Conservation (phyloP, 106 monocot genomes). For the Allium cepa region DNA sequence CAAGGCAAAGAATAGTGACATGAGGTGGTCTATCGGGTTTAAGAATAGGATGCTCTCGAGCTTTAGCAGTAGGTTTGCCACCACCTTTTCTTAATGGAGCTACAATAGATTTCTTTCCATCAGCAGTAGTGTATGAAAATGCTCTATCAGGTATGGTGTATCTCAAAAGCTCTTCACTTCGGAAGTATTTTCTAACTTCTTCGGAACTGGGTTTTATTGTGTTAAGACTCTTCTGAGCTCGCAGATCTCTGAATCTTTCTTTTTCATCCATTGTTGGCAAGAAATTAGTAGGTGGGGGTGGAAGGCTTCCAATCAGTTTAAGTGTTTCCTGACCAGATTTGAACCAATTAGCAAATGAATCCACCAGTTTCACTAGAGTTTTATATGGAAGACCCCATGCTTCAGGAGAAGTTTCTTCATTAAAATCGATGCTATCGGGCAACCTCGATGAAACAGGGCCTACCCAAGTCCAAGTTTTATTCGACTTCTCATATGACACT, state of each 20-base stretch:
- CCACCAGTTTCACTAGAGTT: conserved; percentile 94
- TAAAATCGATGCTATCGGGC: conserved; percentile 33
- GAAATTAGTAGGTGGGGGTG: conserved; percentile 55
- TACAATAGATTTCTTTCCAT: conserved; percentile 91
- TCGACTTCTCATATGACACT: conserved; percentile 68
- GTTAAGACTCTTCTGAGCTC: conserved; percentile 90
- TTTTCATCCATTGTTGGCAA: conserved; percentile 54
- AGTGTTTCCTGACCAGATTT: conserved; percentile 90
- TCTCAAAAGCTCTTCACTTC: conserved; percentile 62
- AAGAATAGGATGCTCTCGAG: conserved; percentile 94
- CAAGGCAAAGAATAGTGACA: conserved; percentile 92
- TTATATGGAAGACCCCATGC: conserved; percentile 95
- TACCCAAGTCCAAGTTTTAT: conserved; percentile 83
- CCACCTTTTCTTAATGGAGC: conserved; percentile 89
- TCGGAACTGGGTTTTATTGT: conserved; percentile 80
- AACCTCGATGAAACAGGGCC: conserved; percentile 43
- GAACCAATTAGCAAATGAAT: conserved; percentile 97
- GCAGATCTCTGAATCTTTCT: conserved; percentile 87
- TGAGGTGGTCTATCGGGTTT: conserved; percentile 86
- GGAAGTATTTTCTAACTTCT: conserved; percentile 85
- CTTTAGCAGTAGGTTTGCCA: conserved; percentile 96
- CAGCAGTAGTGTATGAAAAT: conserved; percentile 78
- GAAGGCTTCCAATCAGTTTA: conserved; percentile 86
- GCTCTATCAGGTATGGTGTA: conserved; percentile 92
- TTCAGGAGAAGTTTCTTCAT: conserved; percentile 89